Base-by-base conservation (phyloP, 2,329 filamentous ascomycete genomes). In the Colletotrichum abscissum region DNA sequence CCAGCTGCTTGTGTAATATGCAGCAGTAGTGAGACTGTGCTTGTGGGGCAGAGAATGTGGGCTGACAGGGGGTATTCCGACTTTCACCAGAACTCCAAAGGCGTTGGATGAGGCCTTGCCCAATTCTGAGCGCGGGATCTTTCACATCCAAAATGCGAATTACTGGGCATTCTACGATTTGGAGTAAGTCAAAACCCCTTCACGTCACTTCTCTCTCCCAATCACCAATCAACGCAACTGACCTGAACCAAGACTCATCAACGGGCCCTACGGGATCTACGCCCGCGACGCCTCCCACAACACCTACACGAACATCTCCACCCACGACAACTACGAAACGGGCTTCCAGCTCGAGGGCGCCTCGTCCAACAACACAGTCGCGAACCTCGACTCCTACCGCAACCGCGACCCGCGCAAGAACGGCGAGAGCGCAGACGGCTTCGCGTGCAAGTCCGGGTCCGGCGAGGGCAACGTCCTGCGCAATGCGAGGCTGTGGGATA, bases 341-440 rank as follows among this genome's bases (percentile, higher is more conserved):
- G 80, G 80, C 11, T 82, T 81, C 75, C 80, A 82, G 66, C 75
- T 82, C 22, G 74, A 82, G 67, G 80, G 80, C 26, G 74, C 73
- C 8, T 74, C 78, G 0, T 57, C 68, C 26, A 81, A 82, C 73
- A 84, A 84, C 75, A 81, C 80, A 12, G 79, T 84, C 56, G 68
- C 83, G 26, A 82, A 83, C 63, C 80, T 85, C 9, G 83, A 85
- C 76, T 84, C 82, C 16, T 84, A 83, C 74, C 77, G 78, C 54
- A 85, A 84, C 76, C 81, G 82, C 14, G 83, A 85, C 68, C 85
- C 85, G 4, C 82, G 85, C 72, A 87, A 87, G 79, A 87, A 87
- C 71, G 85, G 85, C 55, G 85, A 87, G 78, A 84, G 81, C 67
- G 85, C 85, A 14, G 85, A 87, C 69, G 85, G 85, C 3, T 84